Percentiles rank a stretch among this genome's conserved stretches.
phyloP scores from a whole-genome alignment of 176 grass and related monocot species.

The Cenchrus fungigraminus region DNA sequence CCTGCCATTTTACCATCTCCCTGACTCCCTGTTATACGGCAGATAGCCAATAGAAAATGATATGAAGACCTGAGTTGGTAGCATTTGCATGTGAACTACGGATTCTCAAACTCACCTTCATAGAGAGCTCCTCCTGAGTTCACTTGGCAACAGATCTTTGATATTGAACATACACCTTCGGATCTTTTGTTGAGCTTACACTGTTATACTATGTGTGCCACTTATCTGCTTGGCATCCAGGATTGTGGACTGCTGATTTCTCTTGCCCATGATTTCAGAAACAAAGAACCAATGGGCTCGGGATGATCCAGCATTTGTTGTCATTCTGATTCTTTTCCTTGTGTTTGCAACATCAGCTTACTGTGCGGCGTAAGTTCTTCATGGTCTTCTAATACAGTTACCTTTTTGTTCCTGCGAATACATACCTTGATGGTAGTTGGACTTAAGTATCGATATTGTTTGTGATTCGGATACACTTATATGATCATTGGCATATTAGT shows the following conservation, averaged over 20 bases:
- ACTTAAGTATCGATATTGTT: background rate
- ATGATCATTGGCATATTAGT: background rate
- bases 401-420: background rate
- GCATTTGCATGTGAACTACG: slow-evolving; percentile 7
- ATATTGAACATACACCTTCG: background rate
- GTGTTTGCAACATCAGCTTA: slow-evolving; percentile 89
- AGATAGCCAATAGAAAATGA: background rate
- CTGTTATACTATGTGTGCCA: slow-evolving; percentile 20
- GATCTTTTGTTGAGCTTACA: slow-evolving; percentile 7
- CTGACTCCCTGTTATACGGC: background rate
- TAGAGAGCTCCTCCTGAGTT: background rate
- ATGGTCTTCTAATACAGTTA: background rate
- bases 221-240: slow-evolving; percentile 22
- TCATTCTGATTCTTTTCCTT: slow-evolving; percentile 93
- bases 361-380: slow-evolving; percentile 86
- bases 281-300: slow-evolving; percentile 99
- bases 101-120: background rate
- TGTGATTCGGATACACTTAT: background rate
- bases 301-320: slow-evolving; percentile 97
- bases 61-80: background rate
- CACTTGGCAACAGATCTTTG: slow-evolving; percentile 6
- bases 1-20: background rate
- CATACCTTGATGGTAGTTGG: background rate
- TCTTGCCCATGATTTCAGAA: slow-evolving; percentile 62
- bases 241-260: slow-evolving; percentile 28